Evolutionary conservation across 192 early-diverging fungal genomes (phyloP), one percentile per base, ranked within the genome.

Genomic region (Polychytrium aggregatum): DNA sequence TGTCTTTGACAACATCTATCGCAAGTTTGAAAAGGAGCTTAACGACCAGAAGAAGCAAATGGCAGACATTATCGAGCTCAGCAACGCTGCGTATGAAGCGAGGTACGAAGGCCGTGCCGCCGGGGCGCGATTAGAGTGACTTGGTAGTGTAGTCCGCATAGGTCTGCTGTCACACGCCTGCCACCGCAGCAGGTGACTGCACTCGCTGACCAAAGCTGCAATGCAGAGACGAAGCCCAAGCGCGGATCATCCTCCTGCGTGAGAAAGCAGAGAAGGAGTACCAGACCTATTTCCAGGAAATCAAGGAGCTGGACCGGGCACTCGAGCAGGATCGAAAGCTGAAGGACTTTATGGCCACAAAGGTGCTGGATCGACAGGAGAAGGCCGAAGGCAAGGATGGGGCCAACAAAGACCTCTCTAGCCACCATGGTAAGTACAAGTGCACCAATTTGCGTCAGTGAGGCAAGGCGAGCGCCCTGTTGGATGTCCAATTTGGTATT

Each of bases 231-330:
- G 76, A 79, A 51, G 77, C 77, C 1, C 77, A 79, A 51, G 53
- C 73, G 13, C 64, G 64, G 36, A 76, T 79, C 31, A 61, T 77
- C 55, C 63, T 55, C 0, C 48, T 76, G 22, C 34, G 67, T 11
- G 77, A 79, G 64, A 79, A 79, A 45, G 65, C 74, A 0, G 77
- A 79, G 40, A 79, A 79, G 30, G 77, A 79, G 49, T 72, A 74
- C 44, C 77, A 79, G 56, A 62, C 71, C 3, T 79, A 76, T 47
- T 63, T 74, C 36, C 73, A 76, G 40, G 77, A 79, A 55, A 70
- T 79, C 39, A 79, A 79, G 50, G 77, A 79, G 46, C 62, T 78
- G 1, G 74, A 76, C 44, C 53, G 77, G 22, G 54, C 59, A 2
- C 50, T 76, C 37, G 77, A 79, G 50, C 77, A 79, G 40, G 77